Evolutionary conservation across 1,139 yeast species (phyloP).

Genomic region (Ashbya aceris): DNA sequence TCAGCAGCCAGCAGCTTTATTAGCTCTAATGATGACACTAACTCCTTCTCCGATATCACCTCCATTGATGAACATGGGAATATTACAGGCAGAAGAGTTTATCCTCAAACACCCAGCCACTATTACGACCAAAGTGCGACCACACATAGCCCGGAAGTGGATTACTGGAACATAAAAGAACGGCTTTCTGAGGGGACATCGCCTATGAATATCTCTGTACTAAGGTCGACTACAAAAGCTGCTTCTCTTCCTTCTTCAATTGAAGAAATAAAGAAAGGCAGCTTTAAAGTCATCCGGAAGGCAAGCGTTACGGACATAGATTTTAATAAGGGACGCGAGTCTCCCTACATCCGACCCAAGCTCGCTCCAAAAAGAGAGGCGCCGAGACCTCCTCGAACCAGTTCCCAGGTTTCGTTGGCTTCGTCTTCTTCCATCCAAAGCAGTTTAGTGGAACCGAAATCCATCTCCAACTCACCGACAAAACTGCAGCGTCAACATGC

Average conservation of each 20-base stretch:
- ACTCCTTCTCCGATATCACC: slow-evolving; percentile 26
- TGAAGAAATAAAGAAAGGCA: slow-evolving; percentile 23
- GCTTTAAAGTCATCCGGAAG: slow-evolving; percentile 63
- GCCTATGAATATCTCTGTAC: slow-evolving; percentile 5
- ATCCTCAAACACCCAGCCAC: slow-evolving; percentile 29
- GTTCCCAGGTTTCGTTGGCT: slow-evolving; percentile 14
- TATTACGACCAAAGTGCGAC: slow-evolving; percentile 22
- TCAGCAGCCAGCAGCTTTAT: slow-evolving; percentile 20
- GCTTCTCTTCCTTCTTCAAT: slow-evolving; percentile 8
- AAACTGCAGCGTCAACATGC: slow-evolving; percentile 14
- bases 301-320: slow-evolving; percentile 59
- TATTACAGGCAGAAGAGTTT: slow-evolving; percentile 18
- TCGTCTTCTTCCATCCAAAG: slow-evolving; percentile 3
- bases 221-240: slow-evolving; percentile 2
- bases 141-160: slow-evolving; percentile 34
- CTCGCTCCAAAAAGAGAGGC: slow-evolving; percentile 63
- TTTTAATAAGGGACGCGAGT: slow-evolving; percentile 68
- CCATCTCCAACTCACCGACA: slow-evolving; percentile 10
- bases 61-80: slow-evolving; percentile 25
- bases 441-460: not conserved
- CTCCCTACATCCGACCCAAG: slow-evolving; percentile 47
- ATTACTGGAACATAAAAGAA: slow-evolving; percentile 60
- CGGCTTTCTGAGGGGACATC: slow-evolving; percentile 8
- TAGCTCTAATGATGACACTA: slow-evolving; percentile 23
- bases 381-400: slow-evolving; percentile 48